Percentiles rank a stretch among this genome's conserved stretches.
phyloP scores from a whole-genome alignment of 768 basidiomycete genomes.

The Agaricus blazei region DNA sequence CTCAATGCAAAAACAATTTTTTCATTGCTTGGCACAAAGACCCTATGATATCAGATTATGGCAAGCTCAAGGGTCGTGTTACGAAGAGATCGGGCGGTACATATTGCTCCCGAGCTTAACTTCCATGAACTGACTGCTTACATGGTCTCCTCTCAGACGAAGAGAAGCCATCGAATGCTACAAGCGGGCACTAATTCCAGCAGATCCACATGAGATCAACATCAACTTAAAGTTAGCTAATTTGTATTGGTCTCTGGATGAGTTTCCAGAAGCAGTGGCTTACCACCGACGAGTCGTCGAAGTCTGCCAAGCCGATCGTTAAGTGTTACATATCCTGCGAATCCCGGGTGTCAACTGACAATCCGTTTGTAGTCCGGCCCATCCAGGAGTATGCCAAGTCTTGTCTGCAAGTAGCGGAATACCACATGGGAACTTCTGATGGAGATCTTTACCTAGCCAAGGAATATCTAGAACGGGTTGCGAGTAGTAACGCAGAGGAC shows the following conservation, averaged over 20 bases:
- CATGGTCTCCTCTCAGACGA: conserved; percentile 38
- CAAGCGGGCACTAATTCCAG: conserved; percentile 81
- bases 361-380: conserved; percentile 48
- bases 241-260: conserved; percentile 62
- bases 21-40: conserved; percentile 30
- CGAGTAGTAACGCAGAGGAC: conserved; percentile 78
- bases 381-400: conserved; percentile 80
- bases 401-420: conserved; percentile 78
- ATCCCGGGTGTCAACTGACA: conserved; percentile 18
- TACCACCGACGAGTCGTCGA: conserved; percentile 82
- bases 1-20: not conserved
- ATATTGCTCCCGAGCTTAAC: conserved; percentile 2
- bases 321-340: conserved; percentile 20
- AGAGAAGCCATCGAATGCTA: conserved; percentile 90
- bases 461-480: conserved; percentile 69
- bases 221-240: conserved; percentile 73
- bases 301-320: conserved; percentile 60
- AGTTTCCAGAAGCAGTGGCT: conserved; percentile 62
- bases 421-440: conserved; percentile 58
- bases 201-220: conserved; percentile 69
- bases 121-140: not conserved
- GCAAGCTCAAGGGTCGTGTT: conserved; percentile 92
- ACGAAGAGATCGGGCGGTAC: conserved; percentile 85
- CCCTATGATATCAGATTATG: conserved; percentile 96
- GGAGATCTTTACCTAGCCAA: conserved; percentile 68